Evolutionary conservation across 176 grass and related monocot genomes (phyloP), one percentile per base, ranked within the genome.

Genomic region (Poa annua): DNA sequence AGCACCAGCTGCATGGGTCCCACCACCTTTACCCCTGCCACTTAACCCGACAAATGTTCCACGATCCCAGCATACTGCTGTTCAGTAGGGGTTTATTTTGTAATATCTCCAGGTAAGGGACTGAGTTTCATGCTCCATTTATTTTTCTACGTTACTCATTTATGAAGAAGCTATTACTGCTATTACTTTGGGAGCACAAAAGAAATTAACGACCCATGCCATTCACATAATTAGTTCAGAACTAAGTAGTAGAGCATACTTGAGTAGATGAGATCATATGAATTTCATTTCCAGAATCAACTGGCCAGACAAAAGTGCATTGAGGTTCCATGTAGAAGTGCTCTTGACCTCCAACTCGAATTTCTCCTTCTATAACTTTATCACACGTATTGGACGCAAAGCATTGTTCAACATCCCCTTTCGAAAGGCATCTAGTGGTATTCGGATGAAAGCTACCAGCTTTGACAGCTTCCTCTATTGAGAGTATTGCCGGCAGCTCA

Each of bases 321-420:
- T 98, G 89, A 75, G 96, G 90, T 84, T 98, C 96, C 96, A 98
- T 87, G 61, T 98, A 98, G 75, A 98, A 98, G 86, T 98, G 96
- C 33, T 98, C 96, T 84, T 98, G 96, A 77, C 96, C 92, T 80
- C 90, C 96, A 69, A 95, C 86, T 78, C 49, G 88, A 67, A 95
- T 93, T 66, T 95, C 80, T 49, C 92, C 96, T 79, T 91, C 85
- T 88, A 91, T 84, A 77, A 91, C 88, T 86, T 66, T 91, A 75
- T 95, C 85, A 3, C 90, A 98, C 72, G 64, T 70, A 83, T 80
- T 76, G 7, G 90, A 94, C 19, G 68, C 12, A 13, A 98, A 98
- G 81, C 88, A 95, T 61, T 85, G 80, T 45, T 98, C 89, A 22
- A 98, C 87, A 77, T 98, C 90, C 16, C 96, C 96, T 80, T 91